phyloP scores from a whole-genome alignment of 1,284 basidiomycete genomes.

The Fomitiporia mediterranea region DNA sequence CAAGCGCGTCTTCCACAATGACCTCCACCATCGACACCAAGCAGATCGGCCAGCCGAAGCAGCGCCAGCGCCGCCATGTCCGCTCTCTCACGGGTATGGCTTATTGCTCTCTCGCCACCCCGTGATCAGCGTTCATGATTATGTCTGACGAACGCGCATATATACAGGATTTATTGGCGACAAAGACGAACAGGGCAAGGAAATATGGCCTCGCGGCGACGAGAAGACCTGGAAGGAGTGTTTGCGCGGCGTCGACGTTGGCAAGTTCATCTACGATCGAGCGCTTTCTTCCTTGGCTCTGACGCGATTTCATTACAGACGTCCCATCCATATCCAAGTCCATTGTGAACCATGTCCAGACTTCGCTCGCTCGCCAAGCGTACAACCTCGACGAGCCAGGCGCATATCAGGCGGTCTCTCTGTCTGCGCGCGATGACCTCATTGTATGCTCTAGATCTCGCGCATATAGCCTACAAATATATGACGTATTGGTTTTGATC shows the following conservation, averaged over 20 bases:
- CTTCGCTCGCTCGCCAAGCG: slow-evolving; percentile 81
- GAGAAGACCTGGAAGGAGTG: slow-evolving; percentile 75
- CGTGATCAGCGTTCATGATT: background rate
- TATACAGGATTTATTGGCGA: slow-evolving; percentile 68
- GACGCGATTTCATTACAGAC: slow-evolving; percentile 35
- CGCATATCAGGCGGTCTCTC: slow-evolving; percentile 75
- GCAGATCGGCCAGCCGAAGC: slow-evolving; percentile 54
- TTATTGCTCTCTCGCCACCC: slow-evolving; percentile 5
- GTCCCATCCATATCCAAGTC: slow-evolving; percentile 67
- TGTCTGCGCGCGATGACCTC: slow-evolving; percentile 82
- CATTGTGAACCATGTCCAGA: slow-evolving; percentile 84
- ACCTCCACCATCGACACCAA: slow-evolving; percentile 57
- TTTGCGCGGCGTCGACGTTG: slow-evolving; percentile 51
- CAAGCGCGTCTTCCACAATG: slow-evolving; percentile 29
- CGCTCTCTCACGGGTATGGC: slow-evolving; percentile 68
- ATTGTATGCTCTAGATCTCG: slow-evolving; percentile 43
- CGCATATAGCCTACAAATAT: slow-evolving; percentile 28
- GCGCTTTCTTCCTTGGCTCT: slow-evolving; percentile 11
- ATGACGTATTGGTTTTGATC: slow-evolving; percentile 53
- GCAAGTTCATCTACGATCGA: slow-evolving; percentile 34
- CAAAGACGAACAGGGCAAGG: slow-evolving; percentile 66
- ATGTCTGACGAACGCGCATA: slow-evolving; percentile 6
- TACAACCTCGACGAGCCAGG: slow-evolving; percentile 82
- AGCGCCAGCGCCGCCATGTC: slow-evolving; percentile 58
- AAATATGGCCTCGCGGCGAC: slow-evolving; percentile 83